phyloP scores from a whole-genome alignment of 495 filamentous ascomycete genomes.

The Talaromyces ruber region DNA sequence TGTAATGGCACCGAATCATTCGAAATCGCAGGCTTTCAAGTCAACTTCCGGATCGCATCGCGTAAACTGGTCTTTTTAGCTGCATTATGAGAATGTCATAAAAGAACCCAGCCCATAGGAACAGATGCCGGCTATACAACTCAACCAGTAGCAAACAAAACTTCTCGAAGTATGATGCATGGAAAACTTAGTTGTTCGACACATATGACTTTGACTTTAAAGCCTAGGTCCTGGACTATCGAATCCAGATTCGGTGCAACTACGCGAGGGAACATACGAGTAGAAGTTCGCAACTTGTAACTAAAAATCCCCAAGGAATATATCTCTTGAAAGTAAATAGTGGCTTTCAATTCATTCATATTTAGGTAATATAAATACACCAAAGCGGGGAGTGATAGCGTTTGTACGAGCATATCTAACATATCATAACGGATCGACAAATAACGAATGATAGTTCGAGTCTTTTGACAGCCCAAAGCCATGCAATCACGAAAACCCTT shows the following conservation, averaged over 20 bases:
- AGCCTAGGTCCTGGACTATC: too few species aligned
- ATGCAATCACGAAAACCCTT: neutral
- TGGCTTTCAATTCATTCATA: neutral
- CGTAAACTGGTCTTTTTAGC: neutral
- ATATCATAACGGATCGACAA: neutral
- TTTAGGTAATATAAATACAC: neutral
- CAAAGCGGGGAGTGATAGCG: neutral
- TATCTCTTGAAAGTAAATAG: neutral
- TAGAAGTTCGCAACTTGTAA: neutral
- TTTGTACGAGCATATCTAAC: neutral
- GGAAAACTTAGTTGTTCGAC: too few species aligned
- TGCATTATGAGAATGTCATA: neutral
- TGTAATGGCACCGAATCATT: neutral
- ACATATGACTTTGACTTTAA: too few species aligned
- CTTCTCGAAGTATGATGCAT: too few species aligned
- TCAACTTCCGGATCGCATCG: neutral
- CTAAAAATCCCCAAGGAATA: too few species aligned
- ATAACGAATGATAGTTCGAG: neutral
- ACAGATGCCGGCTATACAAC: neutral
- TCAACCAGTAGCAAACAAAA: neutral
- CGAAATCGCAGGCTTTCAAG: neutral
- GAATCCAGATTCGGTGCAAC: neutral
- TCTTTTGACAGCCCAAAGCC: neutral
- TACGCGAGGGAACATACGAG: neutral
- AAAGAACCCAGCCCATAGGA: neutral